Evolutionary conservation across 1,139 yeast species (phyloP), one percentile per base, ranked within the genome.

Genomic region (Saccharomyces hybrid): DNA sequence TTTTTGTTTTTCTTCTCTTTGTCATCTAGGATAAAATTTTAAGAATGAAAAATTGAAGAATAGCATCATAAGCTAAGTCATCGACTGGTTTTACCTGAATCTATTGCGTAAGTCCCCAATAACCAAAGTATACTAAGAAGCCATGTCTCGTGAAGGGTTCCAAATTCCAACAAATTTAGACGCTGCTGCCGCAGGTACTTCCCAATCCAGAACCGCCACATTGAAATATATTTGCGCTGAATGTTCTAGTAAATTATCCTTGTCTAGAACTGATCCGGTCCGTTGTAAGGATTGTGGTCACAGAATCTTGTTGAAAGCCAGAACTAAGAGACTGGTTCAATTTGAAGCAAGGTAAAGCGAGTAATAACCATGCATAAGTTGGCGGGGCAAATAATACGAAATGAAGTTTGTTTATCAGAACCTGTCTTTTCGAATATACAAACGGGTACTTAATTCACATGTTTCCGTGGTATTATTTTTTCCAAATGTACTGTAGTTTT

Each of bases 211-310:
- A 75, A 84, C 84, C 69, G 83, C 85, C 68, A 96, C 97, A 54
- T 95, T 90, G 63, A 87, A 86, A 67, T 93, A 93, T 74, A 84
- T 90, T 71, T 93, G 99, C 74, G 96, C 98, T 50, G 95, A 90
- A 76, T 93, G 99, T 74, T 96, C 97, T 11, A 83, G 93, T 57
- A 84, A 86, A 54, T 87, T 91, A 64, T 83, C 96, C 5, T 81
- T 93, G 65, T 86, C 91, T 57, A 89, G 93, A 75, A 89, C 88
- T 64, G 99, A 93, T 72, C 96, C 98, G 53, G 96, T 93, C 62
- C 88, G 99, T 77, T 93, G 99, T 77, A 91, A 91, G 74, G 96
- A 91, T 67, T 93, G 99, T 74, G 99, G 99, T 58, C 99, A 93
- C 75, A 86, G 99, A 75, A 98, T 93, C 60, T 78, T 93, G 62